Evolutionary conservation across 495 filamentous ascomycete genomes (phyloP).

Genomic region (Astrocystis sublimbata): DNA sequence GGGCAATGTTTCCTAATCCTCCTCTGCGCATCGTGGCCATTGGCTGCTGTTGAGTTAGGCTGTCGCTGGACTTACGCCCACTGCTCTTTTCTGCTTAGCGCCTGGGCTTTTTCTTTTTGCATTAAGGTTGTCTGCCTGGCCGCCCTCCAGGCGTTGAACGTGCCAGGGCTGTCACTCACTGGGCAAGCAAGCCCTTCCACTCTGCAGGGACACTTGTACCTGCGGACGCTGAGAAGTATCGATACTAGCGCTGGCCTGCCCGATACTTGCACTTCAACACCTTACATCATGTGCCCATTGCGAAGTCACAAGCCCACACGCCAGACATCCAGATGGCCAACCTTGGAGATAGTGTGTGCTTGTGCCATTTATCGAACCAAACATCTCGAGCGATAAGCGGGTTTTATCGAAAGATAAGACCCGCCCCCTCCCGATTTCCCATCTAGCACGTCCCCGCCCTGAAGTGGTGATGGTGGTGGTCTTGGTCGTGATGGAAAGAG

Average conservation of each 20-base stretch:
- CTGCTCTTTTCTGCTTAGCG: neutral
- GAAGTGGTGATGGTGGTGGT: neutral
- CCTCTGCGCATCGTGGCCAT: neutral
- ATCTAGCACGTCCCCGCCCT: neutral
- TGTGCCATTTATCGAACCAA: constrained; percentile 10
- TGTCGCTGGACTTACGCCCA: neutral
- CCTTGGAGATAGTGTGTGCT: too few relatives aligned
- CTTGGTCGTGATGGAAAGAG: too few relatives aligned
- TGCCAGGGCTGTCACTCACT: too few relatives aligned
- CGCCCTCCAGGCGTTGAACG: neutral
- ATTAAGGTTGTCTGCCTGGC: too few relatives aligned
- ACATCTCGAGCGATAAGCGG: neutral
- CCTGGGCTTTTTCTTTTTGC: too few relatives aligned
- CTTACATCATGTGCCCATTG: constrained; percentile 29
- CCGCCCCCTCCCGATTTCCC: neutral
- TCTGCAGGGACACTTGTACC: too few relatives aligned
- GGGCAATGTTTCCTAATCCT: constrained; percentile 21
- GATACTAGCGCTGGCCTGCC: neutral
- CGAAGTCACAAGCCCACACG: constrained; percentile 32
- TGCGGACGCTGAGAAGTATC: neutral
- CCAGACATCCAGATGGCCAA: neutral
- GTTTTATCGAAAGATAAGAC: neutral
- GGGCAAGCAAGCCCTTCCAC: too few relatives aligned
- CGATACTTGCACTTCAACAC: constrained; percentile 24
- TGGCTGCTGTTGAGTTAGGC: neutral